Evolutionary conservation across 768 basidiomycete genomes (phyloP).

Genomic region (Phanerochaete sordida): DNA sequence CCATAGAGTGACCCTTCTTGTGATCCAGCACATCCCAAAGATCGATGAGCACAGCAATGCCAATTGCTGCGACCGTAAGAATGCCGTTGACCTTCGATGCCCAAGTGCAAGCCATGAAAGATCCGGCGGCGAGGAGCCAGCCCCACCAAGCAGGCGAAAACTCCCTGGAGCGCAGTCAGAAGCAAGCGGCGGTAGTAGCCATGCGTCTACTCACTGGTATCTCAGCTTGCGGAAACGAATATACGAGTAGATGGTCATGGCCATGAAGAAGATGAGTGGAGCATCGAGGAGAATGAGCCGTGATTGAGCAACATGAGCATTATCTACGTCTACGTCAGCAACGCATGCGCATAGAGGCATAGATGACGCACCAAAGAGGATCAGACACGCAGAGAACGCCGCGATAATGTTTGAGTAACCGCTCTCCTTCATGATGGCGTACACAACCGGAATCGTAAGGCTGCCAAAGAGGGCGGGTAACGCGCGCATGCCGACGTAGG

Average conservation of each 20-base stretch:
- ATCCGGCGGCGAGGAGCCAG: conserved; percentile 87
- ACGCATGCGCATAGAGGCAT: background rate
- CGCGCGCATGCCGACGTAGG: conserved; percentile 90
- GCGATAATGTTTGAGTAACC: conserved; percentile 92
- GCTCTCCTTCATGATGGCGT: conserved; percentile 96
- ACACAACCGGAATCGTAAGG: conserved; percentile 87
- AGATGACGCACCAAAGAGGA: conserved; percentile 76
- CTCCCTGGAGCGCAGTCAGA: conserved; percentile 45
- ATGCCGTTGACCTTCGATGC: conserved; percentile 98
- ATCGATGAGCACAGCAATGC: conserved; percentile 88
- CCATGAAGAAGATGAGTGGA: conserved; percentile 92
- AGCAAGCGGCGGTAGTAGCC: background rate
- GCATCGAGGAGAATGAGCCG: conserved; percentile 95
- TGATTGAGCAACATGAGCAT: conserved; percentile 94
- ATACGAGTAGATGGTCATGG: conserved; percentile 90
- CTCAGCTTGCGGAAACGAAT: conserved; percentile 93
- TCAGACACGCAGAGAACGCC: conserved; percentile 80
- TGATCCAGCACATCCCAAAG: conserved; percentile 92
- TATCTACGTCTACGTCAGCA: conserved; percentile 55
- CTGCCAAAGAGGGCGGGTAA: conserved; percentile 90
- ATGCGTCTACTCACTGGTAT: conserved; percentile 55
- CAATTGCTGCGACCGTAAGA: conserved; percentile 84
- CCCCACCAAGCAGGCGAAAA: conserved; percentile 92
- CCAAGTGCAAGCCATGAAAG: conserved; percentile 94
- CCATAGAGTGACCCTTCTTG: conserved; percentile 77